Conservation (phyloP, 2,329 filamentous ascomycete species). For the Aspergillus versicolor region DNA sequence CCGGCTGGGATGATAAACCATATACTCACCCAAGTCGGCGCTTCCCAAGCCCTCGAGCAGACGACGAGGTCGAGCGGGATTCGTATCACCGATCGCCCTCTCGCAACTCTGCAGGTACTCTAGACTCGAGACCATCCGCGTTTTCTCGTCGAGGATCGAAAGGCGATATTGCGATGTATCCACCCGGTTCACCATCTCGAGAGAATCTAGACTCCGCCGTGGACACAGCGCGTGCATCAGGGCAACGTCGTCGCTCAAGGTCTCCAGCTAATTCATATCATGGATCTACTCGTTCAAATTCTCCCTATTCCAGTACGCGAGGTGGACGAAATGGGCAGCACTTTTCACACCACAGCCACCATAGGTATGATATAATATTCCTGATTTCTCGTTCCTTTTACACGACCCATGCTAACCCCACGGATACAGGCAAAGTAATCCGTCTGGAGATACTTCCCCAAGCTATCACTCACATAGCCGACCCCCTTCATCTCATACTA, state of each 20-base stretch:
- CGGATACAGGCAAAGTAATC: conserved; percentile 53
- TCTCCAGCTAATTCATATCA: conserved; percentile 56
- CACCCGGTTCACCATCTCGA: conserved; percentile 34
- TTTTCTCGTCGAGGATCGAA: conserved; percentile 24
- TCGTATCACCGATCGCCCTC: conserved; percentile 35
- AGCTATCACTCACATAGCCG: conserved; percentile 55
- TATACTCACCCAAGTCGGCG: conserved; percentile 28
- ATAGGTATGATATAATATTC: conserved; percentile 47
- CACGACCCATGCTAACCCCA: conserved; percentile 37
- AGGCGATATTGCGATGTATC: conserved; percentile 26
- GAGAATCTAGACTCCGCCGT: conserved; percentile 33
- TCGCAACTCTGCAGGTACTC: conserved; percentile 34
- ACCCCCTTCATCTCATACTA: conserved; percentile 56
- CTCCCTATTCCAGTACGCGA: conserved; percentile 58
- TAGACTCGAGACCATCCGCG: conserved; percentile 30
- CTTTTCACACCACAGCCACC: conserved; percentile 43
- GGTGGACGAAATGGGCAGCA: conserved; percentile 52
- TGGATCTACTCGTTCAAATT: conserved; percentile 61
- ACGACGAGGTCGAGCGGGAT: conserved; percentile 25
- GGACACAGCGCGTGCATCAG: conserved; percentile 27
- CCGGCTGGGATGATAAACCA: conserved; percentile 26
- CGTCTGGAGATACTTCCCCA: conserved; percentile 54
- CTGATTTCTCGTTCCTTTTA: conserved; percentile 6
- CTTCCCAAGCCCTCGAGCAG: conserved; percentile 28
- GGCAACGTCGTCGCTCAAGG: conserved; percentile 38